Evolutionary conservation across 2,329 filamentous ascomycete species (phyloP), one percentile per base, ranked within the genome.

Genomic region (Camillea tinctor): DNA sequence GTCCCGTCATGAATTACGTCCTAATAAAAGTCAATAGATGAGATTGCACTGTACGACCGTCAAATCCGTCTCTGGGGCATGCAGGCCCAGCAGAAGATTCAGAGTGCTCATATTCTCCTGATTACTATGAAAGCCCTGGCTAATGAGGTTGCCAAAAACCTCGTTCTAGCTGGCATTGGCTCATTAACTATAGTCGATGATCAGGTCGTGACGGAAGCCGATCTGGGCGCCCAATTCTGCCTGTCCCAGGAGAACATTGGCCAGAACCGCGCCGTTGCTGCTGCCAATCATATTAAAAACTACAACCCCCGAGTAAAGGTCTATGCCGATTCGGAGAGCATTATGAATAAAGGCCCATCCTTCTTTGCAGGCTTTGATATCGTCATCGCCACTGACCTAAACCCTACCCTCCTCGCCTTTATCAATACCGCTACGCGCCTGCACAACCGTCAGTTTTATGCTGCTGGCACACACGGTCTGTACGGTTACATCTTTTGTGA

Each of bases 21-120:
- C 59, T 69, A 67, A 70, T 51, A 17, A 19, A 24, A 50, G 13
- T 11, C 19, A n/a, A 21, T 61, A 92, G 95, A 98, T 76, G 95
- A 99, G 73, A 96, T 98, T 71, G 95, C 94, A 15, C 87, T 98
- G 5, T 99, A 99, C 74, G 95, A 99, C 77, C 89, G 95, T 54
- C 95, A 99, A 75, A 97, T 99, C 71, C 90, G 95, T 57, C 87
- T 99, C 26, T 99, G 95, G 95, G 95, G 95, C 50, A 91, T 98
- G 72, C 88, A 95, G 70, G 95, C 95, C 6, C 95, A 99, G 75
- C 90, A 96, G 74, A 92, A 90, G 73, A 93, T 99, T 60, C 92
- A 94, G 68, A 90, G 85, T 60, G 92, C 95, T 60, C 93, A 93
- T 71, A 90, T 99, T 68, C 88, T 98, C 52, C 86, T 99, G 64